Conservation (phyloP, 306 rosid genomes). For the Morella rubra region DNA sequence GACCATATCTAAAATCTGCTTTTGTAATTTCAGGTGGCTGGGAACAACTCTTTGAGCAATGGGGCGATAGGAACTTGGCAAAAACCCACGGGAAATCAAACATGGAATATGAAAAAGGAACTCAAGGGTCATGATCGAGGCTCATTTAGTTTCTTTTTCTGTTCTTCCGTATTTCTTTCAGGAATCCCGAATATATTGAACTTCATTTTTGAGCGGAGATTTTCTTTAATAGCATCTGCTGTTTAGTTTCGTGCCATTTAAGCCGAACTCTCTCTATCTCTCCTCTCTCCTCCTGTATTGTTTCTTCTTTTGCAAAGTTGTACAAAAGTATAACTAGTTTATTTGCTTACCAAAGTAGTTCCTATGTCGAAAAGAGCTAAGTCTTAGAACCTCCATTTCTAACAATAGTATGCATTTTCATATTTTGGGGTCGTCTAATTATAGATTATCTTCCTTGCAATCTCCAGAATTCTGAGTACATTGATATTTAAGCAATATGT, state of each 20-base stretch:
- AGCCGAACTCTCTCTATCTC: not conserved
- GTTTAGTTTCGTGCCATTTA: not conserved
- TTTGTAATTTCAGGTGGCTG: slow-evolving; percentile 34
- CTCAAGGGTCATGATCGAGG: slow-evolving; percentile 25
- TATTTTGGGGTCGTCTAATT: not conserved
- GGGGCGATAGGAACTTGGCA: slow-evolving; percentile 37
- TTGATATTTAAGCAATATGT: too few relatives aligned
- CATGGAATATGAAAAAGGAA: slow-evolving; percentile 40
- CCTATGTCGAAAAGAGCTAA: not conserved
- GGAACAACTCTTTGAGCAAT: slow-evolving; percentile 32
- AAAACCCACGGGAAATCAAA: slow-evolving; percentile 36
- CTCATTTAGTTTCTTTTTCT: too few relatives aligned
- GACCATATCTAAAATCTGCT: not conserved
- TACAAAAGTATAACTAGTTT: too few relatives aligned
- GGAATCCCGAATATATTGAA: not conserved
- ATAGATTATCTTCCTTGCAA: too few relatives aligned
- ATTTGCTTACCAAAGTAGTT: slow-evolving; percentile 8
- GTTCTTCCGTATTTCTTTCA: not conserved
- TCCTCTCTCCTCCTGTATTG: not conserved
- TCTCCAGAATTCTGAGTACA: too few relatives aligned
- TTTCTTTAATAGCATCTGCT: not conserved
- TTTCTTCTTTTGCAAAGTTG: not conserved
- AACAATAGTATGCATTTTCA: not conserved
- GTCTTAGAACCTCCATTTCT: slow-evolving; percentile 13
- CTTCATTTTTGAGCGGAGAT: not conserved